These are phyloP conservation scores for Epichloe coenophiala DNA, from an alignment of 2,329 filamentous ascomycete genomes.

Conservation along the genomic window DNA sequence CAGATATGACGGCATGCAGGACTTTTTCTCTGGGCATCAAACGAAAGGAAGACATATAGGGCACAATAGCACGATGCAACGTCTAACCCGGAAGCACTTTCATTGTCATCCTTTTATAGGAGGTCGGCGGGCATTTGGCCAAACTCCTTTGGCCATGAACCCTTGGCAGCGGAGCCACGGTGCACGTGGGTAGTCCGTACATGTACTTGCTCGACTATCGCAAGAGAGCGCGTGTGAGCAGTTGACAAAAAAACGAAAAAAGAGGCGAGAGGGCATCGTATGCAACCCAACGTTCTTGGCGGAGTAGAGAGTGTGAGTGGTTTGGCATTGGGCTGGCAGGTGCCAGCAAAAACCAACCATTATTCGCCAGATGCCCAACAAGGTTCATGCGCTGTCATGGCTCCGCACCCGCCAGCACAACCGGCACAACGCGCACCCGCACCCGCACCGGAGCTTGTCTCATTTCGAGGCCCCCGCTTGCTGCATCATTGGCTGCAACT, in stretches of 20 bases:
- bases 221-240: background rate
- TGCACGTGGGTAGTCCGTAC: slow-evolving; percentile 14
- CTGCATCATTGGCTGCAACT: slow-evolving; percentile 6
- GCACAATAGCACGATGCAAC: background rate
- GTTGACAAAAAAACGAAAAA: background rate
- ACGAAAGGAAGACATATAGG: too few relatives aligned
- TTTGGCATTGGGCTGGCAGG: too few relatives aligned
- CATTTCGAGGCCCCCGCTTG: slow-evolving; percentile 2
- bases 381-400: background rate
- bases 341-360: too few relatives aligned
- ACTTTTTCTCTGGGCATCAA: too few relatives aligned
- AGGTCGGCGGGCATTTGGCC: too few relatives aligned
- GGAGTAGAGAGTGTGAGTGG: too few relatives aligned
- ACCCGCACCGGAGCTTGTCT: background rate
- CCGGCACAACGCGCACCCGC: background rate
- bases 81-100: background rate
- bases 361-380: background rate
- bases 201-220: background rate
- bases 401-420: slow-evolving; percentile 3
- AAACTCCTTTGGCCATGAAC: background rate
- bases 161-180: slow-evolving; percentile 19
- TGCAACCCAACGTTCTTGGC: too few relatives aligned
- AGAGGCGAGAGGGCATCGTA: background rate
- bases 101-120: background rate
- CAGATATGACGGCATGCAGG: too few relatives aligned